Conservation (phyloP, 768 basidiomycete species). For the Rubroboletus pulcherrimus region DNA sequence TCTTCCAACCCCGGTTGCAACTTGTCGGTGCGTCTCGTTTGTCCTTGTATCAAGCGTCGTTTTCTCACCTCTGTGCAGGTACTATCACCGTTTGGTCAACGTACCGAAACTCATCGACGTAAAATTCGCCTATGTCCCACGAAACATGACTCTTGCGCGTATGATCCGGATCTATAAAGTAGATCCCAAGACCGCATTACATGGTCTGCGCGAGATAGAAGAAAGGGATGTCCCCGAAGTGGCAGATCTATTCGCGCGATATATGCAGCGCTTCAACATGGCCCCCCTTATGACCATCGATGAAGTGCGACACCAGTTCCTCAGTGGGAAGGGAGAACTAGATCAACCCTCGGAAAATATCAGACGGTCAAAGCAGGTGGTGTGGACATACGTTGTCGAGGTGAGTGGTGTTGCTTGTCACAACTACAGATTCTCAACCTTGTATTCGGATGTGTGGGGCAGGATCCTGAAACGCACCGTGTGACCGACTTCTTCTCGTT, state of each 20-base stretch:
- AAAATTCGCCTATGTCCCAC: conserved; percentile 83
- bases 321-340: conserved; percentile 70
- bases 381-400: conserved; percentile 97
- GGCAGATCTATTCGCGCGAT: conserved; percentile 64
- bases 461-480: conserved; percentile 78
- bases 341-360: conserved; percentile 35
- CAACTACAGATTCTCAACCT: not conserved
- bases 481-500: conserved; percentile 98
- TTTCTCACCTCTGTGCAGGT: conserved; percentile 43
- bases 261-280: conserved; percentile 86
- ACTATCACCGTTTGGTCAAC: conserved; percentile 90
- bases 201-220: conserved; percentile 86
- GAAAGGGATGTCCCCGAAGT: conserved; percentile 72
- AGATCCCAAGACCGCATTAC: conserved; percentile 44
- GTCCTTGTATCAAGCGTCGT: not conserved
- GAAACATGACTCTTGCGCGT: conserved; percentile 86
- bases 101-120: conserved; percentile 89
- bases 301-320: conserved; percentile 83
- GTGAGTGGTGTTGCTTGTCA: conserved; percentile 38
- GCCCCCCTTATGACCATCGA: conserved; percentile 67
- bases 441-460: not conserved
- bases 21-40: conserved; percentile 58
- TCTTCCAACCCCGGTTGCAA: conserved; percentile 88
- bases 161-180: conserved; percentile 78
- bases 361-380: conserved; percentile 75